Conservation (phyloP, 176 grass and related monocot species). For the Juncus inflexus region DNA sequence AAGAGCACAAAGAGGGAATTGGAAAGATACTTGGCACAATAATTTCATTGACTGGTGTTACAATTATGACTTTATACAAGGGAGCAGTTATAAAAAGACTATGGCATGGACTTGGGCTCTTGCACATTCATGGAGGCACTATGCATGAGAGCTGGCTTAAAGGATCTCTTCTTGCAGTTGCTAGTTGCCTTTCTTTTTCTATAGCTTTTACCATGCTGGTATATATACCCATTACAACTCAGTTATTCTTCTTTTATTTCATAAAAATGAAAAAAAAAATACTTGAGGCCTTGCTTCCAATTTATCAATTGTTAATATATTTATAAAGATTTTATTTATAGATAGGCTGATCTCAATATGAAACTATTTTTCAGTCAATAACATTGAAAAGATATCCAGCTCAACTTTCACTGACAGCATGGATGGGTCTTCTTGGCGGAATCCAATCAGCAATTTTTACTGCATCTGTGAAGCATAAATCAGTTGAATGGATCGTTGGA, state of each 20-base stretch:
- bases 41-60: slow-evolving; percentile 67
- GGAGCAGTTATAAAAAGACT: slow-evolving; percentile 40
- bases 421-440: slow-evolving; percentile 59
- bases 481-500: slow-evolving; percentile 46
- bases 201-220: slow-evolving; percentile 88
- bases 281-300: too few species aligned
- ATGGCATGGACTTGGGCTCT: slow-evolving; percentile 34
- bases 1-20: slow-evolving; percentile 44
- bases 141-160: slow-evolving; percentile 53
- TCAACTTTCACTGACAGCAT: slow-evolving; percentile 62
- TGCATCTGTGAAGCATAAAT: slow-evolving; percentile 31
- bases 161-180: slow-evolving; percentile 55
- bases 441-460: slow-evolving; percentile 48
- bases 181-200: slow-evolving; percentile 74
- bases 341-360: too few species aligned
- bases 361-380: slow-evolving; percentile 31
- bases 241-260: too few species aligned
- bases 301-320: too few species aligned
- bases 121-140: slow-evolving; percentile 36
- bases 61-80: slow-evolving; percentile 90
- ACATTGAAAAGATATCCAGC: slow-evolving; percentile 64
- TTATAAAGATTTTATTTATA: too few species aligned
- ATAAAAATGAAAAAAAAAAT: too few species aligned
- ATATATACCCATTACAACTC: too few species aligned
- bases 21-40: slow-evolving; percentile 62